Base-by-base conservation (phyloP, 1,139 yeast species). In the Kurtzmaniella quercitrusa region DNA sequence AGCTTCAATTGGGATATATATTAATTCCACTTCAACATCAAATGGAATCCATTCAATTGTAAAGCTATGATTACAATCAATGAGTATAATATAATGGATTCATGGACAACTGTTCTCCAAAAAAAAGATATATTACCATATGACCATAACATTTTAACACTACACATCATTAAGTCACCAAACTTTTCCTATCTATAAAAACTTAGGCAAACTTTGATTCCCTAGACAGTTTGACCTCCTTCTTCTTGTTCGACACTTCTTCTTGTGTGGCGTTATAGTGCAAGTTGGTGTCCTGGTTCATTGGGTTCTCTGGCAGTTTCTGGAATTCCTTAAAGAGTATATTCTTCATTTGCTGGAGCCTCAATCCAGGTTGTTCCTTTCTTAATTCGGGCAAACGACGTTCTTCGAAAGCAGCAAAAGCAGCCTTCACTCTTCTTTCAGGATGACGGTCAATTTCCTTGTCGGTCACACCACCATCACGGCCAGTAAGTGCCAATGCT, bases 401-500 rank as follows among this genome's bases (percentile, higher is more conserved):
- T 49, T 83, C 93, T 56, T 87, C 89, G 54, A 64, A 87, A 0
- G 87, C 89, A 11, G 78, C 74, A 48, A 72, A 72, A 0, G 95
- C 95, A 15, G 94, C 89, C 68, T 87, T 88, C 62, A 83, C 86
- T 59, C 96, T 77, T 63, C 95, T 77, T 67, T 87, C 96, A 8
- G 96, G 95, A 54, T 87, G 96, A 61, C 88, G 82, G 50, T 87
- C 96, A 44, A 87, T 69, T 45, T 82, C 88, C 56, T 81, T 84
- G 49, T 73, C 68, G 35, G 66, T 63, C 36, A 80, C 75, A 41
- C 81, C 84, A 36, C 76, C 80, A 40, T 72, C 78, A 45, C 68
- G 74, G 39, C 71, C 65, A 19, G 85, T 77, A 59, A 87, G 70
- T 5, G 86, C 74, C 59, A 87, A 71, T 3, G 95, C 95, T 43